Conservation (phyloP, 805 yeast species). For the Yamadazyma akitaensis region DNA sequence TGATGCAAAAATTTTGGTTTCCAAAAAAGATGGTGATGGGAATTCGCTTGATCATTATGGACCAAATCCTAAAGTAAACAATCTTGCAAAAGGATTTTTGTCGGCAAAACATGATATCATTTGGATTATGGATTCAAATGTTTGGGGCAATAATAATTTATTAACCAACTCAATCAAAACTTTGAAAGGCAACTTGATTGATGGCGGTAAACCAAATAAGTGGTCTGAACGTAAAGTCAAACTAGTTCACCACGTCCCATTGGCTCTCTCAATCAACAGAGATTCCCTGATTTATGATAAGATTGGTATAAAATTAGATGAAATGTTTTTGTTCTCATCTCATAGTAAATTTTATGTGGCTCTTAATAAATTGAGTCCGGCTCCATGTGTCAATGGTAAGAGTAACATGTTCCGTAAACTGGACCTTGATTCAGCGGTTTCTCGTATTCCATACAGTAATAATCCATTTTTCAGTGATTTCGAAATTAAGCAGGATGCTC, state of each 20-base stretch:
- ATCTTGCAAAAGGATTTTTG: slow-evolving; percentile 75
- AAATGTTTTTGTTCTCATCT: slow-evolving; percentile 78
- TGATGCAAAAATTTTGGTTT: slow-evolving; percentile 55
- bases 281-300: slow-evolving; percentile 14
- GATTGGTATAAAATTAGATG: slow-evolving; percentile 70
- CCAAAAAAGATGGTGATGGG: slow-evolving; percentile 31
- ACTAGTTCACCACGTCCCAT: slow-evolving; percentile 79
- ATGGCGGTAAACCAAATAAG: slow-evolving; percentile 37
- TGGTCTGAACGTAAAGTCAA: slow-evolving; percentile 42
- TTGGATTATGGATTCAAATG: slow-evolving; percentile 87
- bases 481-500: slow-evolving; percentile 29
- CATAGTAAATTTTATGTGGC: slow-evolving; percentile 84
- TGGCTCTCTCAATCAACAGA: slow-evolving; percentile 45
- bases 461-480: slow-evolving; percentile 31
- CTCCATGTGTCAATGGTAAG: slow-evolving; percentile 91
- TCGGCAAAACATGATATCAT: slow-evolving; percentile 67
- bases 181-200: slow-evolving; percentile 46
- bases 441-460: slow-evolving; percentile 23
- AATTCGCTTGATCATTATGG: slow-evolving; percentile 50
- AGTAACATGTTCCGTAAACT: slow-evolving; percentile 73
- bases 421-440: slow-evolving; percentile 58
- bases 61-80: slow-evolving; percentile 87
- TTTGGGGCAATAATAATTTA: slow-evolving; percentile 68
- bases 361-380: slow-evolving; percentile 67
- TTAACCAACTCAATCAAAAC: slow-evolving; percentile 61